Conservation (phyloP, 2,329 filamentous ascomycete genomes). For the Microdochium bolleyi region DNA sequence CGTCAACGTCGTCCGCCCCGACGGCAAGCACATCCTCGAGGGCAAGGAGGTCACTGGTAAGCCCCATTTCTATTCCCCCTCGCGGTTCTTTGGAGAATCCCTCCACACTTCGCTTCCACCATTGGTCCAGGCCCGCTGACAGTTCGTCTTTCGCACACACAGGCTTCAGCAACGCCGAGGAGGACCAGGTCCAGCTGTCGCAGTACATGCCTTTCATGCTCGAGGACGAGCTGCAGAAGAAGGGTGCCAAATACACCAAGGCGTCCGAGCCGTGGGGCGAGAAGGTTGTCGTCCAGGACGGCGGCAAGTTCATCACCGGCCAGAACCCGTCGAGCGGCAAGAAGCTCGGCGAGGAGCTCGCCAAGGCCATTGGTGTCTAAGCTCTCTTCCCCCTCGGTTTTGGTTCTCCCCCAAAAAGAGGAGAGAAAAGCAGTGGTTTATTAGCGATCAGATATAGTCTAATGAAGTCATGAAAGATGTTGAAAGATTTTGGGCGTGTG, state of each 20-base stretch:
- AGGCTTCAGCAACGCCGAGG: slow-evolving; percentile 51
- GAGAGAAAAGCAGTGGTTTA: neutral
- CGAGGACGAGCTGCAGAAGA: slow-evolving; percentile 44
- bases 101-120: too few relatives aligned
- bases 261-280: slow-evolving; percentile 39
- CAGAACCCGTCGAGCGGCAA: slow-evolving; percentile 49
- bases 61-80: neutral
- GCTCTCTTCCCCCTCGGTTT: neutral
- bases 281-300: slow-evolving; percentile 37
- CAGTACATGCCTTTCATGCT: slow-evolving; percentile 51
- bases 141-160: neutral
- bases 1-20: slow-evolving; percentile 42
- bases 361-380: slow-evolving; percentile 29
- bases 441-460: neutral
- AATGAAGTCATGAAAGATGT: neutral
- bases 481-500: too few relatives aligned
- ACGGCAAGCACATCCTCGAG: slow-evolving; percentile 44
- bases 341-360: slow-evolving; percentile 41
- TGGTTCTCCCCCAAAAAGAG: neutral
- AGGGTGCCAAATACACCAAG: slow-evolving; percentile 48
- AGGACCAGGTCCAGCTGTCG: slow-evolving; percentile 32
- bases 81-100: too few relatives aligned
- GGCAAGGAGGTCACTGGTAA: slow-evolving; percentile 43
- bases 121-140: neutral
- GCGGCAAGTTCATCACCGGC: slow-evolving; percentile 44